These are phyloP conservation scores for Camillea tinctor DNA, from an alignment of 2,329 filamentous ascomycete genomes.

Conservation along the genomic window DNA sequence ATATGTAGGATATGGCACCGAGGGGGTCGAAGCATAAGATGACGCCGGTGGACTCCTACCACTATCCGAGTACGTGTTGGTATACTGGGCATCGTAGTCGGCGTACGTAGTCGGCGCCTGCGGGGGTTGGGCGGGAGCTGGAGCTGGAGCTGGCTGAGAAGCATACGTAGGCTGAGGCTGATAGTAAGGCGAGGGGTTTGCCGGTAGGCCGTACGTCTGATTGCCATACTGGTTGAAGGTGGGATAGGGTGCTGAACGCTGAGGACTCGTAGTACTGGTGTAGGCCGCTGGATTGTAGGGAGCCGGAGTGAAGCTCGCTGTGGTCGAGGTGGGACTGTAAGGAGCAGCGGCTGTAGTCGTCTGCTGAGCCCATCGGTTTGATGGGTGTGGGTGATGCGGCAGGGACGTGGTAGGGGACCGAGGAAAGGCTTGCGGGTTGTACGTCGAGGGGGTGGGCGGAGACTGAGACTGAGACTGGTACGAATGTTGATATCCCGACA, in stretches of 20 bases:
- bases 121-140: constrained; percentile 23
- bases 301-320: constrained; percentile 48
- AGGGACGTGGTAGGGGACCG: constrained; percentile 53
- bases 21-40: constrained; percentile 37
- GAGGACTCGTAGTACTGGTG: constrained; percentile 45
- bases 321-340: constrained; percentile 35
- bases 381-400: constrained; percentile 47
- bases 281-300: constrained; percentile 62
- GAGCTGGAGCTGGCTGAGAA: constrained; percentile 18
- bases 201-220: constrained; percentile 31
- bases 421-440: constrained; percentile 70
- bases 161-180: constrained; percentile 30
- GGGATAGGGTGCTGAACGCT: constrained; percentile 51
- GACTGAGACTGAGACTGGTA: constrained; percentile 46
- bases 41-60: constrained; percentile 39
- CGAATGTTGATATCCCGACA: constrained; percentile 52
- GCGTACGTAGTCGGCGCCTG: constrained; percentile 32
- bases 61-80: constrained; percentile 37
- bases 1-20: constrained; percentile 51
- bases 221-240: constrained; percentile 47
- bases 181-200: constrained; percentile 31
- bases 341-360: constrained; percentile 27
- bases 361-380: constrained; percentile 34
- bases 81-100: constrained; percentile 39
- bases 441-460: constrained; percentile 51